Percentiles rank a stretch among this genome's conserved stretches.
phyloP scores from a whole-genome alignment of 2,329 filamentous ascomycete genomes.

The Phialemoniopsis sp. region DNA sequence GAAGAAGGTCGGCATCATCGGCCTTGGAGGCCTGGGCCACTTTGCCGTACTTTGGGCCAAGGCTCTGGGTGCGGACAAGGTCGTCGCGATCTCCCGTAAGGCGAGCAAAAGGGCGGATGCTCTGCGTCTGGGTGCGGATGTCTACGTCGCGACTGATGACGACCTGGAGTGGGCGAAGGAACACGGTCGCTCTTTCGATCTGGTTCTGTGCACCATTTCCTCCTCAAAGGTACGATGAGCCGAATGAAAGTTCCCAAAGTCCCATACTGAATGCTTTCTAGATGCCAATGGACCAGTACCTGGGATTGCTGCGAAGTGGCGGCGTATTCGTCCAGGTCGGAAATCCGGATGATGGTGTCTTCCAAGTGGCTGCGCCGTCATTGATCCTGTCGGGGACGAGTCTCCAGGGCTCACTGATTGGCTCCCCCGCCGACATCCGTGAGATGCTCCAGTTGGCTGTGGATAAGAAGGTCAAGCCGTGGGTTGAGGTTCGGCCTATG shows the following conservation, averaged over 20 bases:
- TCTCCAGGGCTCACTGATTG: slow-evolving; percentile 26
- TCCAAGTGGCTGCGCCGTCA: slow-evolving; percentile 25
- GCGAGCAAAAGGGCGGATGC: slow-evolving; percentile 50
- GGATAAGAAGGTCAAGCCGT: slow-evolving; percentile 64
- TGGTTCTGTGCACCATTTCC: slow-evolving; percentile 57
- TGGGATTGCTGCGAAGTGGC: slow-evolving; percentile 61
- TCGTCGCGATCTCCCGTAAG: slow-evolving; percentile 55
- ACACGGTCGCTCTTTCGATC: slow-evolving; percentile 46
- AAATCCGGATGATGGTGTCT: slow-evolving; percentile 48
- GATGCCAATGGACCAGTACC: slow-evolving; percentile 62
- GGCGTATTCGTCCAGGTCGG: slow-evolving; percentile 67
- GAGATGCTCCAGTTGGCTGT: slow-evolving; percentile 69
- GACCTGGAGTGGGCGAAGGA: slow-evolving; percentile 51
- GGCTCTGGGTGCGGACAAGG: slow-evolving; percentile 56
- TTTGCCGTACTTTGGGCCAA: slow-evolving; percentile 66
- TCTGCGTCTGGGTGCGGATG: slow-evolving; percentile 46
- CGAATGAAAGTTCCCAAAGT: too few relatives aligned
- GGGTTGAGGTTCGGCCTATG: slow-evolving; percentile 61
- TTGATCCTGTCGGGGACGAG: too few relatives aligned
- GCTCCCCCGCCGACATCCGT: slow-evolving; percentile 65
- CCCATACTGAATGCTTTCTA: slow-evolving; percentile 4
- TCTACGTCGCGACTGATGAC: slow-evolving; percentile 27
- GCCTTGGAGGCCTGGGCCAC: slow-evolving; percentile 66
- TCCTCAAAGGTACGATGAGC: slow-evolving; percentile 4
- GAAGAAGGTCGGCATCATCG: slow-evolving; percentile 64